phyloP scores from a whole-genome alignment of 805 yeast species.

The Teunomyces kruisii region DNA sequence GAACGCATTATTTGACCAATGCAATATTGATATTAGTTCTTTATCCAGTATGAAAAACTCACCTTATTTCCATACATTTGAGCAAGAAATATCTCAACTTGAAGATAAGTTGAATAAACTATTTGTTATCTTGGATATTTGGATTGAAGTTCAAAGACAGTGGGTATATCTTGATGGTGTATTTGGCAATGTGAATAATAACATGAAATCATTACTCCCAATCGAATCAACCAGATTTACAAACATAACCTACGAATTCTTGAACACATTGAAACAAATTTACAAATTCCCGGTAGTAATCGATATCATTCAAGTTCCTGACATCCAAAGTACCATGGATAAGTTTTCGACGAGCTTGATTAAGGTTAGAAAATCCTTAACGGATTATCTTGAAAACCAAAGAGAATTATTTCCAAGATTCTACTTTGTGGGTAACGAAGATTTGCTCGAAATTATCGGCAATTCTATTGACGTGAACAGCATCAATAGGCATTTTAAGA shows the following conservation, averaged over 20 bases:
- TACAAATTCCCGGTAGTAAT: constrained; percentile 51
- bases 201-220: constrained; percentile 64
- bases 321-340: constrained; percentile 45
- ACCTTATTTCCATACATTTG: constrained; percentile 57
- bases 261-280: constrained; percentile 48
- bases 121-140: constrained; percentile 54
- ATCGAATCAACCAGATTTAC: constrained; percentile 67
- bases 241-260: constrained; percentile 60
- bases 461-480: constrained; percentile 45
- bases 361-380: constrained; percentile 62
- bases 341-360: constrained; percentile 55
- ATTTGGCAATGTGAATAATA: constrained; percentile 54
- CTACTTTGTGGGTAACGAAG: constrained; percentile 89
- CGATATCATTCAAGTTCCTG: constrained; percentile 54
- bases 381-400: constrained; percentile 78
- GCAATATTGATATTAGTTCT: constrained; percentile 60
- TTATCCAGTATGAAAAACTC: constrained; percentile 73
- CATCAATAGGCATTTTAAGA: constrained; percentile 61
- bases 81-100: constrained; percentile 53
- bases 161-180: constrained; percentile 87
- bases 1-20: constrained; percentile 57
- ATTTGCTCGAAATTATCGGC: constrained; percentile 79
- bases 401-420: constrained; percentile 77
- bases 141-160: constrained; percentile 86
- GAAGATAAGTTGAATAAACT: constrained; percentile 56